Conservation (phyloP, 305 asterid species). For the Plantago rigida region DNA sequence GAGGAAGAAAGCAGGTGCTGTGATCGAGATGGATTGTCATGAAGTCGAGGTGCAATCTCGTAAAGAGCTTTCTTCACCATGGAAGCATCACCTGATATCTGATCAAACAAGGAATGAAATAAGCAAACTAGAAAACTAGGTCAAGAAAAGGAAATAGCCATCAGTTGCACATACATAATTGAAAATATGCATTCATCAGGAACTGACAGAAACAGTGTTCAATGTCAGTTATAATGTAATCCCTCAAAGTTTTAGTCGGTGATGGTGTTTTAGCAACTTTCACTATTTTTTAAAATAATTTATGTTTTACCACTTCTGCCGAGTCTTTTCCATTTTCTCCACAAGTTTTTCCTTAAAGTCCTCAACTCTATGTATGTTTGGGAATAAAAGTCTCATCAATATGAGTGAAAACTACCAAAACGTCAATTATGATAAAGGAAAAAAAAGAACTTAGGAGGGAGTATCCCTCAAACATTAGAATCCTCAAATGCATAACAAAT, state of each 20-base stretch:
- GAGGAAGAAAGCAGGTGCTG: conserved; percentile 75
- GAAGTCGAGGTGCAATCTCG: conserved; percentile 69
- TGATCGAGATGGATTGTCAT: conserved; percentile 82
- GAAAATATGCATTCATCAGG: background rate
- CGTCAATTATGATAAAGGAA: too few species aligned
- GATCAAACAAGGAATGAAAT: conserved; percentile 18
- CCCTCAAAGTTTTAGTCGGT: too few species aligned
- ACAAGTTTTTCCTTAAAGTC: too few species aligned
- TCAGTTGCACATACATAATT: background rate
- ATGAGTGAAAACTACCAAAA: too few species aligned
- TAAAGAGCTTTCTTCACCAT: conserved; percentile 71
- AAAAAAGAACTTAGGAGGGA: too few species aligned
- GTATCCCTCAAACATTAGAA: background rate
- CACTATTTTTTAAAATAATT: too few species aligned
- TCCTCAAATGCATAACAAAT: background rate
- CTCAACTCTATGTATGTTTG: too few species aligned
- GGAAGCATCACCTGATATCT: conserved; percentile 75
- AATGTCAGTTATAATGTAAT: too few species aligned
- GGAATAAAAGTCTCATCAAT: too few species aligned
- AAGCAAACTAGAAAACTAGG: background rate
- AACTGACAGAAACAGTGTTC: conserved; percentile 5
- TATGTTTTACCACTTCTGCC: too few species aligned
- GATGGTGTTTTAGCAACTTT: too few species aligned
- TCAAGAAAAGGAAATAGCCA: conserved; percentile 3
- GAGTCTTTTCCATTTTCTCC: too few species aligned